Evolutionary conservation across 257 asterid genomes (phyloP), one percentile per base, ranked within the genome.

Genomic region (Plectranthus barbatus): DNA sequence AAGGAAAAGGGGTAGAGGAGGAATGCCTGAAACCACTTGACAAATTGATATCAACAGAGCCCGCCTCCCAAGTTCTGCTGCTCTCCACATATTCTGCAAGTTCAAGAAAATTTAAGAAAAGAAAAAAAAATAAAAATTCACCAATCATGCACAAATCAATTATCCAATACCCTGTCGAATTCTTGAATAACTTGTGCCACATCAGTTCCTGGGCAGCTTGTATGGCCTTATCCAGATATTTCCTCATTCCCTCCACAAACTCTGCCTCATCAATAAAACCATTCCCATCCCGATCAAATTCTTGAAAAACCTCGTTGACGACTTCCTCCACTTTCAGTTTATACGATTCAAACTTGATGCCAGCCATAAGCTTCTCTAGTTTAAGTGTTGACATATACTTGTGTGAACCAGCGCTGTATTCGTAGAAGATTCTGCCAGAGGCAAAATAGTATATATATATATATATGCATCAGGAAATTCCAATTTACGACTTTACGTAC

Each of bases 191-290:
- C 24, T 39, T 64, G 37, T 5, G 69, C 14, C n/a, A 3, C 68
- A 6, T 71, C 71, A 4, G 57, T 15, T 50, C 34, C 80, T 1
- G 34, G 23, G 83, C 59, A 21, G 64, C 74, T 3, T 18, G 18
- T 15, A 77, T 65, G 52, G 80, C 92, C 67, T 52, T 74, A 5
- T 72, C n/a, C 45, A 84, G 68, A 82, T 82, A 76, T 64, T 62
- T 72, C 0, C 55, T 18, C 8, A 81, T 52, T 47, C 79, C 86
- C 5, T 47, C 52, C 0, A 72, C 64, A 24, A 81, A 75, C 67
- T 84, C 88, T 6, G 59, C 41, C 21, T 67, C 73, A 5, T 81
- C 86, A 4, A 79, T 77, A 40, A 3, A 17, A 14, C 34, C 23
- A 19, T 77, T 68, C 9, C 52, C 12, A 40, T 77, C 70, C 46